phyloP scores from a whole-genome alignment of 164 flowering plant genomes.

The Piper longum region DNA sequence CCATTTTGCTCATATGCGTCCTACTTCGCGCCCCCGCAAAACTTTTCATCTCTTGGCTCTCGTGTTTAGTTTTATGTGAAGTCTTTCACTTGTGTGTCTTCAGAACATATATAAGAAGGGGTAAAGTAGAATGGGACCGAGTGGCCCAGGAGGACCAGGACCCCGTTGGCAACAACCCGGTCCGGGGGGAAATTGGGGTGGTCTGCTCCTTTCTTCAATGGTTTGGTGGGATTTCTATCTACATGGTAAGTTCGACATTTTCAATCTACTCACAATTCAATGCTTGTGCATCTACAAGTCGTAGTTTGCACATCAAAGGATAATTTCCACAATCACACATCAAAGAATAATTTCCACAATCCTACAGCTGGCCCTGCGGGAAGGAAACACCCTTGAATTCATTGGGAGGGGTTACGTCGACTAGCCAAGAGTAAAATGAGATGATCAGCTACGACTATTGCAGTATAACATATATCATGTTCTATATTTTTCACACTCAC shows the following conservation, averaged over 20 bases:
- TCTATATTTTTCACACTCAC: too few relatives aligned
- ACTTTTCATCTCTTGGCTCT: neutral
- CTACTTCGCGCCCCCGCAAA: neutral
- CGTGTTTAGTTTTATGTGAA: neutral
- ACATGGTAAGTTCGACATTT: neutral
- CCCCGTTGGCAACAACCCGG: neutral
- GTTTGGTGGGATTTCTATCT: neutral
- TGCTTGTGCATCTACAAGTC: neutral
- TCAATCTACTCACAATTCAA: neutral
- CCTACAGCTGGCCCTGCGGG: neutral
- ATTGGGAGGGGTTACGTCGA: neutral
- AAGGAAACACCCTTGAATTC: neutral
- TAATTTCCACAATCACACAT: neutral
- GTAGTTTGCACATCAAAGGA: too few relatives aligned
- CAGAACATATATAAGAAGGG: neutral
- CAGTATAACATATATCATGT: too few relatives aligned
- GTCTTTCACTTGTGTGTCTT: neutral
- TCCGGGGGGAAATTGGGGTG: neutral
- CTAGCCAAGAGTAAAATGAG: neutral
- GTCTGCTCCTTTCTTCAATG: neutral
- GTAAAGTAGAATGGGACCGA: neutral
- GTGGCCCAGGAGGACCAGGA: conserved; percentile 3
- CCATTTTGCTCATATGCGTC: neutral
- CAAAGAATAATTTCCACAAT: too few relatives aligned
- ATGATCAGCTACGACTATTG: neutral